phyloP scores from a whole-genome alignment of 2,329 filamentous ascomycete species.

The Aspergillus niger region DNA sequence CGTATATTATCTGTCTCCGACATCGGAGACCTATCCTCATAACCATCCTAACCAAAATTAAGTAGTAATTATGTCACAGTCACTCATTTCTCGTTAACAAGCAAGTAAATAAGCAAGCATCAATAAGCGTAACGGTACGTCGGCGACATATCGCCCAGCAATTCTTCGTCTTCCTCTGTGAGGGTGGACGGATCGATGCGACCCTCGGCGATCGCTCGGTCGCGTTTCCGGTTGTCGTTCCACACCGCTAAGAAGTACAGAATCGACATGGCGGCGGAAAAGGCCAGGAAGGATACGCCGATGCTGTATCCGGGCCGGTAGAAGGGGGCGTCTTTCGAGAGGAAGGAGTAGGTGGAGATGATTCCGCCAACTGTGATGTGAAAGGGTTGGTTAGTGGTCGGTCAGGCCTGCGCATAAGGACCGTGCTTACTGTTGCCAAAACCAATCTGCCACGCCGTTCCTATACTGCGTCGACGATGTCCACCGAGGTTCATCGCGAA shows the following conservation, averaged over 20 bases:
- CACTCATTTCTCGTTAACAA: too few relatives aligned
- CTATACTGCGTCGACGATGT: constrained; percentile 69
- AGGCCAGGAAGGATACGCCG: constrained; percentile 18
- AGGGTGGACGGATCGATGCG: background rate
- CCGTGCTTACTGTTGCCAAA: constrained; percentile 54
- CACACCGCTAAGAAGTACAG: constrained; percentile 9
- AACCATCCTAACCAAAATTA: too few relatives aligned
- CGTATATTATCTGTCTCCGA: too few relatives aligned
- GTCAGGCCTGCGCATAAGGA: background rate
- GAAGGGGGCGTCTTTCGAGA: constrained; percentile 18
- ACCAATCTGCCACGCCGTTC: constrained; percentile 73
- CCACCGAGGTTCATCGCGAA: constrained; percentile 78
- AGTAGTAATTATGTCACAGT: too few relatives aligned
- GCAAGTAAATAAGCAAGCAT: background rate
- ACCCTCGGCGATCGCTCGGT: constrained; percentile 6
- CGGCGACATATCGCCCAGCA: constrained; percentile 17
- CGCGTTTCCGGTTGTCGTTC: constrained; percentile 17
- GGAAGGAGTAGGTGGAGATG: constrained; percentile 21
- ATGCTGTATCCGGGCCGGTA: constrained; percentile 23
- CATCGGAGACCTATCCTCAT: too few relatives aligned
- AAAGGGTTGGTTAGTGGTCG: background rate
- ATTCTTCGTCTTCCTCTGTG: constrained; percentile 11
- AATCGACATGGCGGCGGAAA: constrained; percentile 13
- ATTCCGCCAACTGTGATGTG: constrained; percentile 19
- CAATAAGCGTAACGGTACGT: constrained; percentile 23